Percentiles rank a stretch among this genome's conserved stretches.
Evolutionary conservation across 2,329 filamentous ascomycete genomes (phyloP).

Genomic region (Penicillium sp.): DNA sequence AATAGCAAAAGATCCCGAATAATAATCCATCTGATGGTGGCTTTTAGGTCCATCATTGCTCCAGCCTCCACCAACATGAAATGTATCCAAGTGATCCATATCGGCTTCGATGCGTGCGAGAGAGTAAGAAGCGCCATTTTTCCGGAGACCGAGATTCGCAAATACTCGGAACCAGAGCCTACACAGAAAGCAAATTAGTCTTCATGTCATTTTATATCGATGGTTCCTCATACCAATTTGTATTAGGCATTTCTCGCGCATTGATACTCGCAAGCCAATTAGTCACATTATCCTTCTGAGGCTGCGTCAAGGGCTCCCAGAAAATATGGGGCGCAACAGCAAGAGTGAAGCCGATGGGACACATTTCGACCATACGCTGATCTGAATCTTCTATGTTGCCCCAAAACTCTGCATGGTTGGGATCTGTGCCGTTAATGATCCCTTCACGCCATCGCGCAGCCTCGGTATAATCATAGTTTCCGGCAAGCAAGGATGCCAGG

Average conservation of each 20-base stretch:
- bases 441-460: slow-evolving; percentile 71
- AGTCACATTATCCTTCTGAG: slow-evolving; percentile 69
- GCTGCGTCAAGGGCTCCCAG: slow-evolving; percentile 67
- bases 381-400: slow-evolving; percentile 75
- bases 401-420: slow-evolving; percentile 73
- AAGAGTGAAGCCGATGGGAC: slow-evolving; percentile 74
- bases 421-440: slow-evolving; percentile 72
- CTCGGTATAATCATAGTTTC: slow-evolving; percentile 67
- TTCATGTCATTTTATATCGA: background rate
- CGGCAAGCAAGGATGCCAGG: slow-evolving; percentile 70
- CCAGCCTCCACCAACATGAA: slow-evolving; percentile 82
- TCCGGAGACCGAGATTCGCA: slow-evolving; percentile 76
- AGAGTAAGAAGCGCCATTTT: slow-evolving; percentile 73
- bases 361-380: slow-evolving; percentile 85
- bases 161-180: slow-evolving; percentile 85
- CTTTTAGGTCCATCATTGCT: slow-evolving; percentile 79
- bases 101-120: slow-evolving; percentile 72
- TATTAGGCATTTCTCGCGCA: slow-evolving; percentile 70
- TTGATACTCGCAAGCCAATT: slow-evolving; percentile 78
- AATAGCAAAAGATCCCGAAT: slow-evolving; percentile 80
- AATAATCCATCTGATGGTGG: slow-evolving; percentile 85
- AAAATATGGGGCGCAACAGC: slow-evolving; percentile 68
- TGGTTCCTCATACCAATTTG: slow-evolving; percentile 60
- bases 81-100: slow-evolving; percentile 77
- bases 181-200: slow-evolving; percentile 42